Percentiles rank a stretch among this genome's conserved stretches.
Evolutionary conservation across 192 early-diverging fungal species (phyloP).

Genomic region (Coemansia sp.): DNA sequence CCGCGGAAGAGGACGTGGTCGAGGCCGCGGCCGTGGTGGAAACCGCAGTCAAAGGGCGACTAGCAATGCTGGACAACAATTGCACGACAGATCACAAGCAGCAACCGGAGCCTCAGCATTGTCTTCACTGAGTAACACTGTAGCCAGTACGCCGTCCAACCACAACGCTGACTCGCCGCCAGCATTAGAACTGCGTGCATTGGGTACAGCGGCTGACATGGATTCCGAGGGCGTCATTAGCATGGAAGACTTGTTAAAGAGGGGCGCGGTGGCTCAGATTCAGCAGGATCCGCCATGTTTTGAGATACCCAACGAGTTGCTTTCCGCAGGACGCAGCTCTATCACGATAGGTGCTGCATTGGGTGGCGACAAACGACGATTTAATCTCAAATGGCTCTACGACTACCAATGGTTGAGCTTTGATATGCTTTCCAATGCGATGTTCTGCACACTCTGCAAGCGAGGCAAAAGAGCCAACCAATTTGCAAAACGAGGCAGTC

Average conservation of each 20-base stretch:
- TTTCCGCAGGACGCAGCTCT: constrained; percentile 29
- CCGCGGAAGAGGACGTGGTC: constrained; percentile 13
- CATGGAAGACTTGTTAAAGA: constrained; percentile 39
- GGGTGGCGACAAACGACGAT: constrained; percentile 47
- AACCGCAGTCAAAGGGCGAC: constrained; percentile 7
- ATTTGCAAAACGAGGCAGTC: constrained; percentile 50
- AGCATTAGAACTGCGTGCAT: not conserved
- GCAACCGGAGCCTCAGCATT: not conserved
- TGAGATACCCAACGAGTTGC: constrained; percentile 21
- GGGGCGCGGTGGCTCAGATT: constrained; percentile 17
- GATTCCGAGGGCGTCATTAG: constrained; percentile 22
- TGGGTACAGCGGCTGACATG: not conserved
- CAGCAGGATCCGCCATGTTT: constrained; percentile 4
- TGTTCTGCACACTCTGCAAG: constrained; percentile 49
- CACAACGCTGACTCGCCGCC: not conserved
- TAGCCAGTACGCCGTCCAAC: not conserved
- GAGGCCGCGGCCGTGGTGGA: constrained; percentile 25
- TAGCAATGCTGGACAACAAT: constrained; percentile 4
- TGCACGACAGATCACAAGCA: not conserved
- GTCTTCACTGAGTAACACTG: not conserved
- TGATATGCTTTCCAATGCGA: constrained; percentile 30
- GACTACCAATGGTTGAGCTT: constrained; percentile 53
- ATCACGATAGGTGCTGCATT: constrained; percentile 48
- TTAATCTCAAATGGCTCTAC: constrained; percentile 53
- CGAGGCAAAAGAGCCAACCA: constrained; percentile 39